Evolutionary conservation across 495 filamentous ascomycete species (phyloP), one percentile per base, ranked within the genome.

Genomic region (Neurospora africana): DNA sequence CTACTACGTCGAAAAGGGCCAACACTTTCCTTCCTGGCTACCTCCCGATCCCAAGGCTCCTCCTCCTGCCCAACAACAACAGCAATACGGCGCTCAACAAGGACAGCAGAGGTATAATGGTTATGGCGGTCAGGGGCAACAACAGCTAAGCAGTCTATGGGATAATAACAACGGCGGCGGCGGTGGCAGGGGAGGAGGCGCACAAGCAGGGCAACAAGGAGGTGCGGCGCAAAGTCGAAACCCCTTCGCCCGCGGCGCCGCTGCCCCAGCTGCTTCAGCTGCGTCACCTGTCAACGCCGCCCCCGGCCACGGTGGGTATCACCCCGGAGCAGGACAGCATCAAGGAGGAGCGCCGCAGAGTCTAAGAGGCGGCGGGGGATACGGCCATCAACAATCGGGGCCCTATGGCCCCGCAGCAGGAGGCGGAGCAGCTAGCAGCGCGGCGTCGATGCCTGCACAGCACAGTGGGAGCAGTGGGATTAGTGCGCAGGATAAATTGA

Each of bases 1-100:
- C 71, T 97, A 98, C 86, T 99, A 99, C 84, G 88, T 83, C 41
- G 95, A 98, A 78, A 96, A 96, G 76, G 90, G 90, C 74, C 89
- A 90, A 19, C 87, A 91, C 0, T 93, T 93, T 77, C 95, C 95
- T 9, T 81, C 84, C 73, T 99, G 95, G 95, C 91, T 99, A 13
- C 93, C 92, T 35, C 92, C 91, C 17, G 93, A 93, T 75, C 93
- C 94, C 5, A 93, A 92, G 76, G 89, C 87, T 4, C 87, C 86
- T 38, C 84, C 89, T 30, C 86, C 88, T 0, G 82, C 79, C 68
- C 78, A 87, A 3, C 21, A 38, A 11, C 70, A 74, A 74, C 84
- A 85, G 74, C 79, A 84, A 41, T 87, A 89, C 76, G 86, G 87
- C 37, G n/a, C n/a, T n/a, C 36, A 36, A 7, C 36, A 36, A 36